These are phyloP conservation scores for Candida incommunis DNA, from an alignment of 805 yeast species.

Conservation along the genomic window DNA sequence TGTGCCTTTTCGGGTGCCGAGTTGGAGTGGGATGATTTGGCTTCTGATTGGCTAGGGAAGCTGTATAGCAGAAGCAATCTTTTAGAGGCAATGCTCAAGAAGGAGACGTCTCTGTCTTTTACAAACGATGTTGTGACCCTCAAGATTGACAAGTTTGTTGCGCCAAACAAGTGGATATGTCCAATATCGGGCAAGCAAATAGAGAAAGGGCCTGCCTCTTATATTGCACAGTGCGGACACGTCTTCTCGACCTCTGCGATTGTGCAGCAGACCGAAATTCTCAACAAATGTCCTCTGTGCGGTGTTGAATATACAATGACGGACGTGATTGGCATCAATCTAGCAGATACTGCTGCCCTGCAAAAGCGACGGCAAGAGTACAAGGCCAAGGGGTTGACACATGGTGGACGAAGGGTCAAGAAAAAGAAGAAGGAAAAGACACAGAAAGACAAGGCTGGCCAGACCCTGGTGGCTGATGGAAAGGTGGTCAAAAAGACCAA, in stretches of 20 bases:
- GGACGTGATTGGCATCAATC: constrained; percentile 28
- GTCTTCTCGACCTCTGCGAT: constrained; percentile 14
- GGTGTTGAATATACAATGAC: constrained; percentile 9
- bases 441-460: background rate
- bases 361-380: constrained; percentile 17
- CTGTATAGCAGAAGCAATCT: constrained; percentile 52
- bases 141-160: constrained; percentile 19
- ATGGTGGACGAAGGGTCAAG: constrained; percentile 22
- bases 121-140: constrained; percentile 32
- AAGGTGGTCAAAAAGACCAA: background rate
- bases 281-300: constrained; percentile 24
- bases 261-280: constrained; percentile 3
- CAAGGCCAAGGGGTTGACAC: constrained; percentile 18
- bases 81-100: constrained; percentile 38
- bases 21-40: constrained; percentile 35
- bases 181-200: constrained; percentile 25
- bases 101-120: constrained; percentile 15
- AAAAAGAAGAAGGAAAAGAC: constrained; percentile 6
- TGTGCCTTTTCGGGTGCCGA: constrained; percentile 34
- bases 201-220: constrained; percentile 12
- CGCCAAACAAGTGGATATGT: constrained; percentile 22
- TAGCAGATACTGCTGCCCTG: constrained; percentile 11
- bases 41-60: constrained; percentile 55
- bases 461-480: background rate
- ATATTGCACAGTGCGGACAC: constrained; percentile 28